Evolutionary conservation across 1,284 basidiomycete species (phyloP), one percentile per base, ranked within the genome.

Genomic region (Apiotrichum montevideense): DNA sequence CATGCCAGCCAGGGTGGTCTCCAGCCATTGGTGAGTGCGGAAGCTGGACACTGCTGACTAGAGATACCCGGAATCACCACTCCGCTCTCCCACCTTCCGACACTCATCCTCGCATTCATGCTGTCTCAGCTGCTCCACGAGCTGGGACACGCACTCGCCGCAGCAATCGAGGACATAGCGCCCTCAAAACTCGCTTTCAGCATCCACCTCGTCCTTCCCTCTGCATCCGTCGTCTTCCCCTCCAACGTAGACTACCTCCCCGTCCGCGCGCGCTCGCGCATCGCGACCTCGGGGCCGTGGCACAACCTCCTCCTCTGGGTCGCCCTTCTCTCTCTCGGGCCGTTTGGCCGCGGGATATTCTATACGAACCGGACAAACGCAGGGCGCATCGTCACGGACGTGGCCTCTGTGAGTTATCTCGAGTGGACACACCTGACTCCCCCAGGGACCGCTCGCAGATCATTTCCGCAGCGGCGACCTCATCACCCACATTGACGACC

Each of bases 61-160:
- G 53, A 76, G 74, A 73, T 76, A 47, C 75, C 75, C 8, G 75
- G 75, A 5, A 46, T 77, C 29, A 77, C 73, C 1, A 59, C 70
- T 6, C 75, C 75, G 0, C 52, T 71, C 15, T 68, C 68, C 0
- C 73, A 77, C 48, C 57, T 74, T 0, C 69, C 72, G 1, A 70
- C 73, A 1, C 56, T 77, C 3, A 46, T 71, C 0, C 63, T 77
- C 5, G 72, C 69, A 1, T 57, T 75, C 11, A 49, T 75, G 0
- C 34, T 71, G 11, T 69, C 70, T 34, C 73, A 77, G 56, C 58
- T 75, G 10, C 58, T 77, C 0, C 75, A 77, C 53, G 75, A 77
- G 50, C 56, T 66, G 1, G 75, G 73, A 1, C 75, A 77, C 53
- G 71, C 73, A 2, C 39, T 74, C 6, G 63, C 68, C 8, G 75